Evolutionary conservation across 805 yeast species (phyloP), one percentile per base, ranked within the genome.

Genomic region (Monosporozyma aquatica): DNA sequence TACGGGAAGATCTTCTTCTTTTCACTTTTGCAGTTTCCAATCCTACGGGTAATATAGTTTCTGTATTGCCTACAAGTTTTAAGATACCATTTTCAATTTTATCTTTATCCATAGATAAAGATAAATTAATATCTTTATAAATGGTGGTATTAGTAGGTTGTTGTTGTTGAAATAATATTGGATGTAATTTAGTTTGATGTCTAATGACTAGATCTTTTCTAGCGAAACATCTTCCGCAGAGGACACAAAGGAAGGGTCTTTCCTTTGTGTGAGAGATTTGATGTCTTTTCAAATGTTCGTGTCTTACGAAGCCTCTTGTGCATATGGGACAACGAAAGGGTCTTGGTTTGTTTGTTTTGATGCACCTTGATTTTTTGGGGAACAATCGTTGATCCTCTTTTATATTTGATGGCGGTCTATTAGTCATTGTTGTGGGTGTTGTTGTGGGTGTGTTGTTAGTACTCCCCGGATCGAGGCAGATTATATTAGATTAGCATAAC

Each of bases 151-250:
- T n/a, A n/a, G n/a, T n/a, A n/a, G n/a, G n/a, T n/a, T n/a, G n/a
- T n/a, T n/a, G n/a, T n/a, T n/a, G n/a, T n/a, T n/a, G n/a, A n/a
- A n/a, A n/a, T n/a, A n/a, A n/a, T n/a, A n/a, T n/a, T n/a, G 82
- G 64, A 55, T 92, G 98, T 27, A 92, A 74, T 58, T 92, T 92
- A 64, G 87, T 97, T 66, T 87, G 95, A 67, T 92, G 98, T 46
- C 98, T 74, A 42, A 92, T 71, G 23, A 92, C 87, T 57, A 83
- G 70, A 59, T 83, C 90, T 43, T 97, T 68, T 43, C 98, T 70
- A 4, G 97, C 97, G 67, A 92, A 90, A 58, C 95, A 84, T 39
- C 97, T 77, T 26, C 95, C 97, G 64, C 97, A 90, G 7, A 89
- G 89, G 2, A 95, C 94, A 65, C 98, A 90, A 58, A 86, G 92